phyloP scores from a whole-genome alignment of 805 yeast genomes.

The Wickerhamiella kurtzmanii region DNA sequence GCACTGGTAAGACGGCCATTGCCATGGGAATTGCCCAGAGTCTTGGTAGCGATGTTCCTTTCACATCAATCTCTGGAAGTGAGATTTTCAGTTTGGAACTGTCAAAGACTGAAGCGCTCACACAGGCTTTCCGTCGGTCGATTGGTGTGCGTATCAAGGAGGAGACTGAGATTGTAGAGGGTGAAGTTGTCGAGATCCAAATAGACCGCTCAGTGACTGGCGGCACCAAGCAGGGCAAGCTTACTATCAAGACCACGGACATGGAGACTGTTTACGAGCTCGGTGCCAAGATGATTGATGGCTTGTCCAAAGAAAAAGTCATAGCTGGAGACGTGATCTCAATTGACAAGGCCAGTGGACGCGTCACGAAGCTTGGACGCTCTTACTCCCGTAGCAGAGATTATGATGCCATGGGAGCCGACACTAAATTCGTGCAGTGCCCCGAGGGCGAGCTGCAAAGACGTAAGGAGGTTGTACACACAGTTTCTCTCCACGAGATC shows the following conservation, averaged over 20 bases:
- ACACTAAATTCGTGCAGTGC: constrained; percentile 91
- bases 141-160: constrained; percentile 93
- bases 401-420: constrained; percentile 98
- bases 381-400: constrained; percentile 94
- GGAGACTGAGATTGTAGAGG: constrained; percentile 94
- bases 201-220: constrained; percentile 89
- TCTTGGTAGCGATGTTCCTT: constrained; percentile 67
- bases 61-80: constrained; percentile 88
- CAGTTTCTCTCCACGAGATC: constrained; percentile 94
- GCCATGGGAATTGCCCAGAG: constrained; percentile 66
- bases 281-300: constrained; percentile 88
- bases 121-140: constrained; percentile 91
- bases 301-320: constrained; percentile 86
- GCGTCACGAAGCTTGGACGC: constrained; percentile 86
- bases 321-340: constrained; percentile 94
- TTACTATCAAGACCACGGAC: constrained; percentile 92
- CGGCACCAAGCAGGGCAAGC: constrained; percentile 95
- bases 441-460: constrained; percentile 98
- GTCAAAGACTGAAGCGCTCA: constrained; percentile 88
- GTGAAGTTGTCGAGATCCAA: constrained; percentile 96
- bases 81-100: constrained; percentile 87
- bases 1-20: constrained; percentile 96
- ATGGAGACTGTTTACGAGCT: constrained; percentile 97
- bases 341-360: constrained; percentile 90
- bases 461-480: constrained; percentile 89